Percentiles rank a stretch among this genome's conserved stretches.
Conservation (phyloP, 1,284 basidiomycete genomes). For the Phellopilus nigrolimitatus region DNA sequence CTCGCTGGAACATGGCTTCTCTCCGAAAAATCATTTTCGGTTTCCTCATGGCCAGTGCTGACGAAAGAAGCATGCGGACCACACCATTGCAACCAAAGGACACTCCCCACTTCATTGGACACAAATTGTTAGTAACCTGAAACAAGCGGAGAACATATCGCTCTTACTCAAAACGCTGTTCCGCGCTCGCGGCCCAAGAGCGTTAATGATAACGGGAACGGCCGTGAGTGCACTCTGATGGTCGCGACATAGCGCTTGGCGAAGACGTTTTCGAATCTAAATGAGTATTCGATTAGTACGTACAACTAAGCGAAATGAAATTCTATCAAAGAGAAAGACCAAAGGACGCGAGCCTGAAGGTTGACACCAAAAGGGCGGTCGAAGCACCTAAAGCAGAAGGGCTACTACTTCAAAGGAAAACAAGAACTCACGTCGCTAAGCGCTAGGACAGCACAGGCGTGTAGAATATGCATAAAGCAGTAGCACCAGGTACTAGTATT, state of each 20-base stretch:
- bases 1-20: not conserved
- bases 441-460: slow-evolving; percentile 62
- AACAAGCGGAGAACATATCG: slow-evolving; percentile 15
- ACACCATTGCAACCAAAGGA: slow-evolving; percentile 19
- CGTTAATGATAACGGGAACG: slow-evolving; percentile 53
- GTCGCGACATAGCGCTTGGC: slow-evolving; percentile 5
- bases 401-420: not conserved
- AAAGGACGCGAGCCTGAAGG: too few species aligned
- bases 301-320: not conserved
- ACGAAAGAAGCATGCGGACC: slow-evolving; percentile 14
- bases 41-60: not conserved
- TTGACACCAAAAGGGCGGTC: not conserved
- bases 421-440: slow-evolving; percentile 49
- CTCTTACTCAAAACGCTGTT: slow-evolving; percentile 63
- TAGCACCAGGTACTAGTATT: slow-evolving; percentile 76
- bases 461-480: slow-evolving; percentile 64
- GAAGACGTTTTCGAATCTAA: slow-evolving; percentile 11
- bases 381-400: not conserved
- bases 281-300: not conserved
- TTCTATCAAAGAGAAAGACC: too few species aligned
- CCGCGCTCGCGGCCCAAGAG: slow-evolving; percentile 60
- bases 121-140: not conserved
- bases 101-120: slow-evolving; percentile 14
- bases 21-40: not conserved
- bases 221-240: slow-evolving; percentile 47